Conservation (phyloP, 2,329 filamentous ascomycete species). For the Knufia petricola region DNA sequence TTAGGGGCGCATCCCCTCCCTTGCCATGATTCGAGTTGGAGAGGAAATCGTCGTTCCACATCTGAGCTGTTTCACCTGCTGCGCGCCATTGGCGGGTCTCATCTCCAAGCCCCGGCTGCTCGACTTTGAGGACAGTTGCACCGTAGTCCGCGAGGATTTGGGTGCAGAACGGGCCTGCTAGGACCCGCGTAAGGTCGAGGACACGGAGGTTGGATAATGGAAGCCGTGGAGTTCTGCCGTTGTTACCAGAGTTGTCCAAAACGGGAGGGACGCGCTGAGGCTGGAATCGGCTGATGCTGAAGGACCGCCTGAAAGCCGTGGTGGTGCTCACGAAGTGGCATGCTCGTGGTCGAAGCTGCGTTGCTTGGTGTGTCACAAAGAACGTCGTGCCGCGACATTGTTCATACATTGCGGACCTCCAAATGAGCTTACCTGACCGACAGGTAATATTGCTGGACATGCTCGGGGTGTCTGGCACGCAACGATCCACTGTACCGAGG, state of each 20-base stretch:
- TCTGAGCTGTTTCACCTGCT: slow-evolving; percentile 16
- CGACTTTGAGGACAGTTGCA: slow-evolving; percentile 24
- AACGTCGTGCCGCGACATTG: too few relatives aligned
- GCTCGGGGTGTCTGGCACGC: too few relatives aligned
- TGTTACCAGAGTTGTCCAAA: neutral
- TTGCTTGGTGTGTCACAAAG: too few relatives aligned
- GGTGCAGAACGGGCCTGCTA: slow-evolving; percentile 19
- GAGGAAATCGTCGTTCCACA: slow-evolving; percentile 3
- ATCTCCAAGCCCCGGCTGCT: slow-evolving; percentile 17
- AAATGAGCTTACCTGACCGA: too few relatives aligned
- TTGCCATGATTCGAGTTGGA: neutral
- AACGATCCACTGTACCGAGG: too few relatives aligned
- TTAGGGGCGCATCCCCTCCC: neutral
- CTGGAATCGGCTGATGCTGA: too few relatives aligned
- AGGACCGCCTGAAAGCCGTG: too few relatives aligned
- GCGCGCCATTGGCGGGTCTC: slow-evolving; percentile 20
- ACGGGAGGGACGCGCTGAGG: neutral
- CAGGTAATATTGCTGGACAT: too few relatives aligned
- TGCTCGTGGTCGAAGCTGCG: too few relatives aligned
- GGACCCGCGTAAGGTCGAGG: slow-evolving; percentile 20
- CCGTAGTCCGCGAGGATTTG: slow-evolving; percentile 22
- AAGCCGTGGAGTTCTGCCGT: neutral
- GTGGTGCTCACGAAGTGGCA: too few relatives aligned
- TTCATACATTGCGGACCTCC: too few relatives aligned
- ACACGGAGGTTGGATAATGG: slow-evolving; percentile 5